Evolutionary conservation across 352 stramenopile species (phyloP), one percentile per base, ranked within the genome.

Genomic region (Pythium sp.): DNA sequence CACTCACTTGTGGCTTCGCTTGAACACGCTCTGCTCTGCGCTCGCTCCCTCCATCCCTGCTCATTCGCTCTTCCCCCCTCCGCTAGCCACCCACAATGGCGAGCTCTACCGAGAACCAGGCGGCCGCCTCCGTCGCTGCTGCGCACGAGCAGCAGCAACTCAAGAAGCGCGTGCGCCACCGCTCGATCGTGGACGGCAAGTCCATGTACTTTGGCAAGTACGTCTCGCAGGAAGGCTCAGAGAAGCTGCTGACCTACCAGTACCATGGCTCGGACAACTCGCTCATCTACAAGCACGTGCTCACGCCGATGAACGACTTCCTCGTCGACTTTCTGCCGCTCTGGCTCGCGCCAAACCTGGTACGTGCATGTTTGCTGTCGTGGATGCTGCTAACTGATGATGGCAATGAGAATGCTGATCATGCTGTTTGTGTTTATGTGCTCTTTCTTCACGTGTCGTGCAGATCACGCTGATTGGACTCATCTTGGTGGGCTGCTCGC

Each of bases 171-270:
- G 86, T 94, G 65, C 86, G 86, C 58, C 86, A 94, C 62, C 84
- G 82, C 66, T 89, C 80, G 34, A 81, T 74, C 38, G 74, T 73
- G 14, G 84, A 91, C 57, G 82, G 86, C 60, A 95, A 95, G 71
- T 86, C 87, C 60, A 94, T 81, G 68, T 95, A 95, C 72, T 95
- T 95, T 76, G 84, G 86, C 69, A 95, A 93, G 72, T 95, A 95
- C 62, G 87, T 95, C 47, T 90, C 82, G 36, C 81, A 91, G 58
- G 87, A 94, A 75, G 87, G 86, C 41, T 93, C 84, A 7, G 87
- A 93, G 68, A 95, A 95, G 66, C 75, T 95, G 59, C 80, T 82
- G 24, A 92, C 86, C 49, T 95, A 95, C 76, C 77, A 93, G 72
- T 95, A 95, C 75, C 87, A 95, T 63, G 87, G 87, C 56, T 71